Percentiles rank a stretch among this genome's conserved stretches.
phyloP scores from a whole-genome alignment of 2,329 filamentous ascomycete genomes.

The Claviceps africana region DNA sequence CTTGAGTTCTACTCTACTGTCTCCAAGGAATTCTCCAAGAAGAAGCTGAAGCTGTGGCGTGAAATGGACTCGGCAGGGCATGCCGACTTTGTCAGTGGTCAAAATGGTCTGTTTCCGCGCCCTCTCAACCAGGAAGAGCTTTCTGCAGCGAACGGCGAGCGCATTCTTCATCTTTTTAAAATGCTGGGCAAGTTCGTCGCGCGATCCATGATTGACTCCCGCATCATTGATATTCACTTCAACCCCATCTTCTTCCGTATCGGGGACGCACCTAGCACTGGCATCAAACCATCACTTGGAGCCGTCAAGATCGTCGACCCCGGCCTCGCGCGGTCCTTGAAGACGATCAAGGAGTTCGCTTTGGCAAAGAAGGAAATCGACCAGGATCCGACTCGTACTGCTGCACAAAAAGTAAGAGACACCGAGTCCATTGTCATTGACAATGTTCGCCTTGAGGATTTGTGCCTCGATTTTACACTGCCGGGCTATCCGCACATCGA shows the following conservation, averaged over 20 bases:
- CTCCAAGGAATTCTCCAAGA: slow-evolving; percentile 93
- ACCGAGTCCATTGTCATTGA: slow-evolving; percentile 60
- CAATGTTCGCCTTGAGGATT: slow-evolving; percentile 66
- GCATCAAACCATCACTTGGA: slow-evolving; percentile 69
- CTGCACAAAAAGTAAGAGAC: slow-evolving; percentile 56
- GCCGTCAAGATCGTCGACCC: slow-evolving; percentile 83
- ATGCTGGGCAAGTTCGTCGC: slow-evolving; percentile 95
- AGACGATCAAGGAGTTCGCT: slow-evolving; percentile 76
- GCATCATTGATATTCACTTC: slow-evolving; percentile 95
- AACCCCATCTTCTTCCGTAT: slow-evolving; percentile 97
- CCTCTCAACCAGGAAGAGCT: slow-evolving; percentile 73
- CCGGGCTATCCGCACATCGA: slow-evolving; percentile 85
- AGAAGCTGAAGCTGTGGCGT: slow-evolving; percentile 92
- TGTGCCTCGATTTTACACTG: slow-evolving; percentile 86
- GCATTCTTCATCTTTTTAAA: slow-evolving; percentile 77
- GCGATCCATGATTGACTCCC: slow-evolving; percentile 92
- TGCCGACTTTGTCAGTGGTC: slow-evolving; percentile 74
- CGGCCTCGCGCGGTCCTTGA: slow-evolving; percentile 70
- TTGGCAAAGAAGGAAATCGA: slow-evolving; percentile 72
- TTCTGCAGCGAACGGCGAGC: slow-evolving; percentile 64
- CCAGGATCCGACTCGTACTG: slow-evolving; percentile 49
- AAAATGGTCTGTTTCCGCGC: slow-evolving; percentile 77
- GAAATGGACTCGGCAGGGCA: slow-evolving; percentile 64
- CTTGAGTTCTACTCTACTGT: slow-evolving; percentile 97
- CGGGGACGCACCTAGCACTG: slow-evolving; percentile 48